Evolutionary conservation across 768 basidiomycete species (phyloP).

Genomic region (Cubamyces lactineus): DNA sequence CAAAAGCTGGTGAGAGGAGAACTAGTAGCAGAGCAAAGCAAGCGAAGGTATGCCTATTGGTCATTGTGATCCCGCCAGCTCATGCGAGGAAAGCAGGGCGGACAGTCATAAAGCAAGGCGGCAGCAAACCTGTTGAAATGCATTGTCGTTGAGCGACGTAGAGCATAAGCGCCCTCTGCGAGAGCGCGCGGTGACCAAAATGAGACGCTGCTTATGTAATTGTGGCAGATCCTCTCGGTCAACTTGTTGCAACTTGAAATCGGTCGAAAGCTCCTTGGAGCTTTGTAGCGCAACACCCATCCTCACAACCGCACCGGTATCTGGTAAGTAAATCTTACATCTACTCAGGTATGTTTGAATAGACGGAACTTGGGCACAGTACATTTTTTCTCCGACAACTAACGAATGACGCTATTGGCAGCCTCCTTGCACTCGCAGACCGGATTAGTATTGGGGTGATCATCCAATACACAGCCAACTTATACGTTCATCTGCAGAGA

Average conservation of each 20-base stretch:
- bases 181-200: background rate
- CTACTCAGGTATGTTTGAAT: no score
- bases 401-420: background rate
- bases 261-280: background rate
- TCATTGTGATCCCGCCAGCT: background rate
- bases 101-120: no score
- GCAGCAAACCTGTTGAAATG: no score
- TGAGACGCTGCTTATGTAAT: slow-evolving; percentile 17
- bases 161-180: background rate
- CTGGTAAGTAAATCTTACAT: no score
- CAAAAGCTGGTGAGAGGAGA: slow-evolving; percentile 27
- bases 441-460: no score
- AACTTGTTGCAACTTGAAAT: background rate
- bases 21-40: slow-evolving; percentile 3
- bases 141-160: no score
- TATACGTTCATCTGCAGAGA: no score
- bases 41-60: background rate
- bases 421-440: background rate
- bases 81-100: no score
- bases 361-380: no score
- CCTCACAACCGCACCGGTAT: background rate
- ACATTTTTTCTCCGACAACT: no score
- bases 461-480: no score
- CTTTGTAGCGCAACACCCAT: background rate
- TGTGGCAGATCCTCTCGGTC: slow-evolving; percentile 23